A percentile compares a stretch with the other conserved stretches of the same genome.
Conservation (phyloP, 306 rosid species). For the Cucumis hystrix region DNA sequence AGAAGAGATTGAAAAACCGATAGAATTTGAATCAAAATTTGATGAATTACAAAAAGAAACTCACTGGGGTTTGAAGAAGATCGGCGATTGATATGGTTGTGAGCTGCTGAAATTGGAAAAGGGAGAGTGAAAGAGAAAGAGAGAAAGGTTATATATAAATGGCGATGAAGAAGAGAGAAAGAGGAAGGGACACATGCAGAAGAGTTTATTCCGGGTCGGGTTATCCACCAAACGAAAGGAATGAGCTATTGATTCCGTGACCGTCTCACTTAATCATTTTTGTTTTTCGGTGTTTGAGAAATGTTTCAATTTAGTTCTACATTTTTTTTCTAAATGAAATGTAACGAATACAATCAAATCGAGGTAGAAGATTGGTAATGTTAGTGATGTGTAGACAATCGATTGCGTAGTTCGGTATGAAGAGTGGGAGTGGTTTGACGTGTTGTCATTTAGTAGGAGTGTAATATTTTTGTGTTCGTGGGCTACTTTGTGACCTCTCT, state of each 20-base stretch:
- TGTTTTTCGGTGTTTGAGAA: fast-evolving
- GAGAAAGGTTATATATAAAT: background rate
- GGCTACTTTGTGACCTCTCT: too few species aligned
- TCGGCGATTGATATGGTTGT: background rate
- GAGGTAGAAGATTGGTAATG: too few species aligned
- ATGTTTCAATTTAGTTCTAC: too few species aligned
- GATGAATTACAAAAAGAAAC: background rate
- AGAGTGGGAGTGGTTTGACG: too few species aligned
- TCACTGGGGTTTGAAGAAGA: constrained; percentile 3
- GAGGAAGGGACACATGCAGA: background rate
- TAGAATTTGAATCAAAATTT: background rate
- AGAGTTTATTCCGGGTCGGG: background rate
- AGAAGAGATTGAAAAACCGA: background rate
- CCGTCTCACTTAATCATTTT: background rate
- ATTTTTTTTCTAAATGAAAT: too few species aligned
- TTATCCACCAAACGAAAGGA: background rate
- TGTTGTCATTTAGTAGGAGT: too few species aligned
- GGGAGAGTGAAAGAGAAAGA: background rate
- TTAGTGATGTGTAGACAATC: too few species aligned
- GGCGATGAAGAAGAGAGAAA: background rate
- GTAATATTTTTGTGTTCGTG: too few species aligned
- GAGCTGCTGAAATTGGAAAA: background rate
- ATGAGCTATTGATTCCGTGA: background rate
- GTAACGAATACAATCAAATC: too few species aligned
- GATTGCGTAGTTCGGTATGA: too few species aligned